These are phyloP conservation scores for Vachellia collinsii DNA, from an alignment of 306 rosid species.

Conservation along the genomic window DNA sequence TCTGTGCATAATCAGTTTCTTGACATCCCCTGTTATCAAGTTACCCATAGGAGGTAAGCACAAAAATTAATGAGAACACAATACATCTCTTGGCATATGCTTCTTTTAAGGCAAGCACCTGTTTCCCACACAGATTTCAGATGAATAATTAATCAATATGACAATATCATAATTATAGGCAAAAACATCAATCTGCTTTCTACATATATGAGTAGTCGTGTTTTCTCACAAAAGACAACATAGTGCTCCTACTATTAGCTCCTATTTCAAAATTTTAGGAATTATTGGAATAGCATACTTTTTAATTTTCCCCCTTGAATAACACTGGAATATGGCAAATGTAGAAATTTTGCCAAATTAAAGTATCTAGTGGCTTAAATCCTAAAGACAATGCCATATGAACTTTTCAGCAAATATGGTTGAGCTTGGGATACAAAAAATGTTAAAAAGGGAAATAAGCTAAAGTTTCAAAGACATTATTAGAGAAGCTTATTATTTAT, in stretches of 20 bases:
- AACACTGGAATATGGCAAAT: not conserved
- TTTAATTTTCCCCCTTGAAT: not conserved
- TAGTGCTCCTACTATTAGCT: not conserved
- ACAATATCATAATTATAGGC: slow-evolving; percentile 4
- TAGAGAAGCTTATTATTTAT: not conserved
- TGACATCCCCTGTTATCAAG: slow-evolving; percentile 69
- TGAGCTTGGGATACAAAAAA: not conserved
- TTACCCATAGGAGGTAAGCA: slow-evolving; percentile 30
- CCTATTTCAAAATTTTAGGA: not conserved
- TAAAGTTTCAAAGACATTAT: not conserved
- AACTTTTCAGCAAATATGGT: not conserved
- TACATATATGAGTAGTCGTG: not conserved
- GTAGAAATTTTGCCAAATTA: not conserved
- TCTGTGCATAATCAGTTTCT: slow-evolving; percentile 54
- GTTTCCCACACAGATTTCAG: slow-evolving; percentile 3
- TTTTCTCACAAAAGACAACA: not conserved
- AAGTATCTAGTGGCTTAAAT: not conserved
- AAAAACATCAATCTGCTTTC: slow-evolving; percentile 7
- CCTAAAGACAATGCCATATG: not conserved
- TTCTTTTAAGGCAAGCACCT: slow-evolving; percentile 20
- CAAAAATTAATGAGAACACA: slow-evolving; percentile 23
- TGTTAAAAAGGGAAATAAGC: not conserved
- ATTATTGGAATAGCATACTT: not conserved
- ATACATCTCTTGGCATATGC: not conserved
- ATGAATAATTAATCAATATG: not conserved